Percentiles rank a stretch among this genome's conserved stretches.
Conservation (phyloP, 1,284 basidiomycete species). For the Malassezia obtusa region DNA sequence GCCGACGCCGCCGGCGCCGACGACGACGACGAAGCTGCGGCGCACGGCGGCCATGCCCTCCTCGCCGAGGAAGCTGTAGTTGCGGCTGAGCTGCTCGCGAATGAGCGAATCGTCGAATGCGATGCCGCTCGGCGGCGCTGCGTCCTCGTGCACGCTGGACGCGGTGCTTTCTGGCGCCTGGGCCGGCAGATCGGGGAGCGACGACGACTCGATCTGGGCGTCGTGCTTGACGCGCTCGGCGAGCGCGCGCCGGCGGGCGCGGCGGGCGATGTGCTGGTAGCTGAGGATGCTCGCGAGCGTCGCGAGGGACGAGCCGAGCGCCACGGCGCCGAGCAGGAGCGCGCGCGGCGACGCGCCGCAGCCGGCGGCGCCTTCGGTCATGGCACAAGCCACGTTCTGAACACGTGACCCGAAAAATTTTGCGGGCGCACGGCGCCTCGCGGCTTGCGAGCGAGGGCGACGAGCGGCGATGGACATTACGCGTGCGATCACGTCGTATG, state of each 20-base stretch:
- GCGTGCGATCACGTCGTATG: slow-evolving; percentile 72
- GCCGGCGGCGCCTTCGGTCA: neutral
- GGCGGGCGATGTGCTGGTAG: slow-evolving; percentile 23
- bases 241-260: slow-evolving; percentile 21
- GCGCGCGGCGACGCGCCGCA: slow-evolving; percentile 3
- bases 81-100: slow-evolving; percentile 67
- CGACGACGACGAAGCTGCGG: slow-evolving; percentile 66
- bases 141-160: neutral
- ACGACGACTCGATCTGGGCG: neutral
- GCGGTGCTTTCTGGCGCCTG: neutral
- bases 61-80: slow-evolving; percentile 89
- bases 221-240: neutral
- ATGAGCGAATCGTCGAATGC: slow-evolving; percentile 47
- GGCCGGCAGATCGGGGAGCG: neutral
- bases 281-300: slow-evolving; percentile 29
- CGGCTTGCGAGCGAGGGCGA: neutral
- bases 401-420: slow-evolving; percentile 15
- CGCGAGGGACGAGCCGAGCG: slow-evolving; percentile 31
- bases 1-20: slow-evolving; percentile 93
- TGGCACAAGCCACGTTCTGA: neutral
- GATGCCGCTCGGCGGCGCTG: neutral
- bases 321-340: slow-evolving; percentile 25
- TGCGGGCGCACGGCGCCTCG: neutral
- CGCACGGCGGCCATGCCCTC: slow-evolving; percentile 75
- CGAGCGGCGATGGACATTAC: slow-evolving; percentile 72